Evolutionary conservation across 2,329 filamentous ascomycete genomes (phyloP).

Genomic region (Ophiostoma ulmi): DNA sequence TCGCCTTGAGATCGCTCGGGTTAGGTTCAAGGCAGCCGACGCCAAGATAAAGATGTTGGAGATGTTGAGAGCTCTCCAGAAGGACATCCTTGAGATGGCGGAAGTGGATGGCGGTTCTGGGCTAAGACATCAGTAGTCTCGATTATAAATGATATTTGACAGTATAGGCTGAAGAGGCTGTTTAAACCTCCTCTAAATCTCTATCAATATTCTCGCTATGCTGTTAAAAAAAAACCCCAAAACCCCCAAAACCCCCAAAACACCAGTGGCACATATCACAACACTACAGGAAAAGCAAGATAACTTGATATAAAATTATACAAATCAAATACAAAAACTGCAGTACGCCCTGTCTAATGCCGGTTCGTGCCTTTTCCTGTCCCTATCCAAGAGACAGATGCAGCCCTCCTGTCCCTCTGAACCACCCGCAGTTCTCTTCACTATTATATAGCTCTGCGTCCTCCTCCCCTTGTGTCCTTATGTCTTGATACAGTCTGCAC

Average conservation of each 20-base stretch:
- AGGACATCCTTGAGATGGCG: neutral
- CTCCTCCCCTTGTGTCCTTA: neutral
- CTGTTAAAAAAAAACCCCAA: no score
- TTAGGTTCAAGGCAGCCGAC: neutral
- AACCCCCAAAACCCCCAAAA: no score
- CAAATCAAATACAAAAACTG: conserved; percentile 10
- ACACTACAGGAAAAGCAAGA: neutral
- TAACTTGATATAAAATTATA: neutral
- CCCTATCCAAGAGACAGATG: conserved; percentile 5
- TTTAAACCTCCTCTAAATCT: neutral
- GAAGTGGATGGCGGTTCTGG: neutral
- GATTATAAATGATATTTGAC: no score
- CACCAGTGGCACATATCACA: no score
- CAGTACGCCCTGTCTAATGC: conserved; percentile 21
- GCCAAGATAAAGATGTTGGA: neutral
- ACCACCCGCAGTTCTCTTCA: neutral
- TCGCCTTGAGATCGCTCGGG: neutral
- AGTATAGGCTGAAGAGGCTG: no score
- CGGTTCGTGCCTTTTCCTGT: conserved; percentile 15
- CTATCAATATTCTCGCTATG: neutral
- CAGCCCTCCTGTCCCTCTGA: neutral
- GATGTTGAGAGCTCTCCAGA: neutral
- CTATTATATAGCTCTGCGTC: neutral
- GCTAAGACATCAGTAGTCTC: neutral
- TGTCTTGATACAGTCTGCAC: neutral